Conservation (phyloP, 768 basidiomycete species). For the Russula lepida region DNA sequence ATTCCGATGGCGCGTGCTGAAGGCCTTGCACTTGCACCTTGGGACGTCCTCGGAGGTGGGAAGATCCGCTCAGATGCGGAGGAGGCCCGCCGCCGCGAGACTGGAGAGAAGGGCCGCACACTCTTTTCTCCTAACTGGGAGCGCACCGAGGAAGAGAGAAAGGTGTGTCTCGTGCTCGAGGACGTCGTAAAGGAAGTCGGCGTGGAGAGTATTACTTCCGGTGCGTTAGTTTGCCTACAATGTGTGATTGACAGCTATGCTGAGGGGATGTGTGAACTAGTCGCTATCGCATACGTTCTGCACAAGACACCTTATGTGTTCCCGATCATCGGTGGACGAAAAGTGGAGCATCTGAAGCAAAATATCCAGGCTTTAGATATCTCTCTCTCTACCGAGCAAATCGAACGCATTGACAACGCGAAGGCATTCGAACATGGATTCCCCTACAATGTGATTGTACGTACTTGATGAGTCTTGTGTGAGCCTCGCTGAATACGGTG, state of each 20-base stretch:
- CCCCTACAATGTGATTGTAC: conserved; percentile 28
- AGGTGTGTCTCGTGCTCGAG: conserved; percentile 25
- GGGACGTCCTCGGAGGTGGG: conserved; percentile 35
- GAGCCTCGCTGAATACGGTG: background rate
- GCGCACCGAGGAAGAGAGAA: conserved; percentile 17
- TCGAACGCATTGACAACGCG: conserved; percentile 36
- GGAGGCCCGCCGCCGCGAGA: conserved; percentile 27
- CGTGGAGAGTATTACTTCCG: conserved; percentile 38
- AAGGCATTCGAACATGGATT: conserved; percentile 43
- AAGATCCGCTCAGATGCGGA: conserved; percentile 35
- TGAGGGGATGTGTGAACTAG: conserved; percentile 21
- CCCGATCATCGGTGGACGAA: conserved; percentile 44
- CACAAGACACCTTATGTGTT: conserved; percentile 47
- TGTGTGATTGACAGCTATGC: background rate
- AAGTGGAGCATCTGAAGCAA: conserved; percentile 41
- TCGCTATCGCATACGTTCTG: conserved; percentile 48
- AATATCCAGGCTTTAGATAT: conserved; percentile 47
- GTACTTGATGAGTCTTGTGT: conserved; percentile 15
- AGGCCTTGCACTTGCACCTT: conserved; percentile 35
- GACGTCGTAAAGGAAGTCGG: conserved; percentile 45
- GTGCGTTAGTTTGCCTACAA: conserved; percentile 25
- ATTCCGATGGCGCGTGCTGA: conserved; percentile 31
- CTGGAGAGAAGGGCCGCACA: conserved; percentile 31
- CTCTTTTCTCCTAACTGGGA: too few relatives aligned
- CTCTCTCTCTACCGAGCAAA: conserved; percentile 37